Evolutionary conservation across 108 stramenopile genomes (phyloP).

Genomic region (Nitzschia inconspicua): DNA sequence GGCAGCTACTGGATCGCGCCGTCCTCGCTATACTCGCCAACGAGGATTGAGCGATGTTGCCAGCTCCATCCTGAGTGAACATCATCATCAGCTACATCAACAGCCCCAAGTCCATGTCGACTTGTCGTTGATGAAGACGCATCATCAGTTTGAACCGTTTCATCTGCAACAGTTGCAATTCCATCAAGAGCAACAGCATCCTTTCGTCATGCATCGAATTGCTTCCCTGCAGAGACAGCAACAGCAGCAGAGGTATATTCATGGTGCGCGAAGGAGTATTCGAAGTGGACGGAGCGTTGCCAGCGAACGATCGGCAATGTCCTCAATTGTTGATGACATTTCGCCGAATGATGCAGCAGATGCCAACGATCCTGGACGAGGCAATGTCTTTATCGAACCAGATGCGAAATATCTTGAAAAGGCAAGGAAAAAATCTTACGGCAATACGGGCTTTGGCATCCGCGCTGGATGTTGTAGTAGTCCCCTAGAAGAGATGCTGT

Average conservation of each 20-base stretch:
- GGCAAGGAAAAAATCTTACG: neutral
- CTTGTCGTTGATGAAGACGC: constrained; percentile 8
- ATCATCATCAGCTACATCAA: constrained; percentile 7
- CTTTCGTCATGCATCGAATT: neutral
- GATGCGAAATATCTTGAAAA: constrained; percentile 1
- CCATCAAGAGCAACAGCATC: neutral
- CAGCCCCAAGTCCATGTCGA: constrained; percentile 6
- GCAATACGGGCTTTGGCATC: neutral
- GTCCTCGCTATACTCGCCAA: neutral
- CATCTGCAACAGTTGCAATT: constrained; percentile 2
- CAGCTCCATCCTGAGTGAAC: constrained; percentile 29
- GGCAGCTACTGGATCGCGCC: neutral
- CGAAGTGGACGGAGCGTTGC: constrained; percentile 14
- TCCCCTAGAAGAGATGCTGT: constrained; percentile 20
- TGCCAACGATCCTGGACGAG: constrained; percentile 45
- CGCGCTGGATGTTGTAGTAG: neutral
- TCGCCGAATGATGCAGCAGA: constrained; percentile 58
- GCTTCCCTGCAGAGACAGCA: neutral
- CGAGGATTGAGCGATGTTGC: constrained; percentile 42
- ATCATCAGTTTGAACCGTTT: neutral
- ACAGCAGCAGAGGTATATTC: constrained; percentile 3
- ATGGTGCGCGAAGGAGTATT: neutral
- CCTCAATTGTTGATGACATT: constrained; percentile 44
- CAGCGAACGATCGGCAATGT: constrained; percentile 24
- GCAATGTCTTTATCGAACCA: constrained; percentile 21